These are phyloP conservation scores for Beta lomatogona DNA, from an alignment of 179 eudicot species.

Conservation along the genomic window DNA sequence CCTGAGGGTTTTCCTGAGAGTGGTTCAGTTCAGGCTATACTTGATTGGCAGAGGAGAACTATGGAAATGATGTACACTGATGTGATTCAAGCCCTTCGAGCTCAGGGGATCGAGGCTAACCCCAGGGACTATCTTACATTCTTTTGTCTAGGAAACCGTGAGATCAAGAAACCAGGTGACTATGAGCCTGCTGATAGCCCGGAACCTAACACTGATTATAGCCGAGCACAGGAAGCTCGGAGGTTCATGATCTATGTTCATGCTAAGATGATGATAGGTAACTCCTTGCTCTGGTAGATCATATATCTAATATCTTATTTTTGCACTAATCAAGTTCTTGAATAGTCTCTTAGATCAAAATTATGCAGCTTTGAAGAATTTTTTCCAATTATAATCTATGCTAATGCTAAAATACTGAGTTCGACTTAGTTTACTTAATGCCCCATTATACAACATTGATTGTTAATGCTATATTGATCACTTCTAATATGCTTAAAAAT, in stretches of 20 bases:
- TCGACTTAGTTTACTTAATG: neutral
- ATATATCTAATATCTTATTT: neutral
- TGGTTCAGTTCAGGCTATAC: constrained; percentile 61
- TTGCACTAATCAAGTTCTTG: neutral
- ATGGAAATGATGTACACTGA: constrained; percentile 82
- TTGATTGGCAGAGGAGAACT: constrained; percentile 72
- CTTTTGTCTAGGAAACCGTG: constrained; percentile 72
- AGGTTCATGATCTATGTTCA: constrained; percentile 92
- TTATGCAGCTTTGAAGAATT: neutral
- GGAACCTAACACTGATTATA: constrained; percentile 43
- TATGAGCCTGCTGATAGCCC: constrained; percentile 56
- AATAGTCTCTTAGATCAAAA: neutral
- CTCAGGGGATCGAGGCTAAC: constrained; percentile 51
- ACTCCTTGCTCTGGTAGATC: neutral
- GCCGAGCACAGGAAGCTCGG: constrained; percentile 56
- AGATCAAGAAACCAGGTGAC: constrained; percentile 46
- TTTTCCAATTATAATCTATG: neutral
- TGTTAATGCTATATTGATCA: too few relatives aligned
- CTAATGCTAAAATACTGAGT: neutral
- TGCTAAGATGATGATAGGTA: constrained; percentile 85
- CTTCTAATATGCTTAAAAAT: too few relatives aligned
- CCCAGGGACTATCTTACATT: constrained; percentile 62
- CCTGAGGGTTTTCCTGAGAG: constrained; percentile 71
- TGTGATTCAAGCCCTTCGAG: constrained; percentile 49
- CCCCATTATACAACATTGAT: too few relatives aligned